Evolutionary conservation across 2,329 filamentous ascomycete species (phyloP).

Genomic region (Colletotrichum noveboracense): DNA sequence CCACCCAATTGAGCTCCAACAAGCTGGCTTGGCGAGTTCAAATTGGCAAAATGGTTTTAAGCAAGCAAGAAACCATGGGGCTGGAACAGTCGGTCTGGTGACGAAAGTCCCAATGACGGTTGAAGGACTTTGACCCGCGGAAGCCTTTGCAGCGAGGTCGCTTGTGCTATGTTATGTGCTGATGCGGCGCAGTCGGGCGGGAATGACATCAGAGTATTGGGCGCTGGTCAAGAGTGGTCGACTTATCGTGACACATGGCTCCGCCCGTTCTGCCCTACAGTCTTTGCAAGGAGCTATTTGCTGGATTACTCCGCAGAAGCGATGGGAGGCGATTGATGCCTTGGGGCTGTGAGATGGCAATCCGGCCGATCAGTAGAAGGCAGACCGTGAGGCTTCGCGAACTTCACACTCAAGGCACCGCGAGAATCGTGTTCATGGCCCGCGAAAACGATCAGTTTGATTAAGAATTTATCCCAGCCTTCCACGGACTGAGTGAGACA

Average conservation of each 20-base stretch:
- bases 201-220: neutral
- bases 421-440: accelerated
- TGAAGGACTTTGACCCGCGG: neutral
- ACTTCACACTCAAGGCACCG: neutral
- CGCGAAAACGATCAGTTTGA: neutral
- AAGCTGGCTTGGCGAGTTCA: neutral
- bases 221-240: neutral
- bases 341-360: neutral
- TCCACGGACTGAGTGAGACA: neutral
- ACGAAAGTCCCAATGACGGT: neutral
- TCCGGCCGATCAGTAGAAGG: neutral
- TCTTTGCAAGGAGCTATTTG: neutral
- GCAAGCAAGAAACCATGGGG: neutral
- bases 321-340: neutral
- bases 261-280: neutral
- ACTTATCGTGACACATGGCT: neutral
- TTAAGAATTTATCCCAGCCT: neutral
- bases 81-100: neutral
- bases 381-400: neutral
- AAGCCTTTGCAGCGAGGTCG: neutral
- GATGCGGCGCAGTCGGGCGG: neutral
- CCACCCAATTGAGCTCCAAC: accelerated
- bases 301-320: neutral
- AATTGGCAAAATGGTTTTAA: neutral
- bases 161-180: neutral